Evolutionary conservation across 169 alveolate species (phyloP).

Genomic region (Theileria parva): DNA sequence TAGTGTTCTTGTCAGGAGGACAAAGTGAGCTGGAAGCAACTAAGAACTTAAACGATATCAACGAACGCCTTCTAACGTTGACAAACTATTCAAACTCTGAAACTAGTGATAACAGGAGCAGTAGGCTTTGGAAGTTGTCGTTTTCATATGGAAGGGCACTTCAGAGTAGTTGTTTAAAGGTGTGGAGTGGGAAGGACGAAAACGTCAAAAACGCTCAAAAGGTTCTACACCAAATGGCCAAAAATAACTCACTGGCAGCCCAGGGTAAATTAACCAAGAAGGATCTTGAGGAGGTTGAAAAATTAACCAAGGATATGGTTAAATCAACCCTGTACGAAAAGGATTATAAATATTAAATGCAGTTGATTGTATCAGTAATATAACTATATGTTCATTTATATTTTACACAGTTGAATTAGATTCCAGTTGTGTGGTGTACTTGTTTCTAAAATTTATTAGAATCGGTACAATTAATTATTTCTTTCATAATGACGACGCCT

Average conservation of each 20-base stretch:
- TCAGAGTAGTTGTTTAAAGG: slow-evolving; percentile 92
- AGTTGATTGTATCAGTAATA: not conserved
- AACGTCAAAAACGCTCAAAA: slow-evolving; percentile 93
- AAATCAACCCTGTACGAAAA: slow-evolving; percentile 4
- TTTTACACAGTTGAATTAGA: not conserved
- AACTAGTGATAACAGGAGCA: slow-evolving; percentile 26
- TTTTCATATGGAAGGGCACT: slow-evolving; percentile 99
- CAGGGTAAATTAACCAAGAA: slow-evolving; percentile 87
- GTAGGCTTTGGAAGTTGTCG: slow-evolving; percentile 93
- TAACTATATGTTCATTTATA: not conserved
- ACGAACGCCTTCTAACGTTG: slow-evolving; percentile 69
- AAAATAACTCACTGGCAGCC: slow-evolving; percentile 96
- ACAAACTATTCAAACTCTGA: slow-evolving; percentile 1
- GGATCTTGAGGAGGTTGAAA: slow-evolving; percentile 49
- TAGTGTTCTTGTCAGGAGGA: slow-evolving; percentile 99
- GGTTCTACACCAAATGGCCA: slow-evolving; percentile 91
- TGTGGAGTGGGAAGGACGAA: slow-evolving; percentile 96
- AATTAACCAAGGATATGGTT: not conserved
- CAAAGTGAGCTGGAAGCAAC: slow-evolving; percentile 98
- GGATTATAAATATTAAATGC: slow-evolving; percentile 15
- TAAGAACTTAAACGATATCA: slow-evolving; percentile 93
- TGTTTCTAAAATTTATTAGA: not conserved
- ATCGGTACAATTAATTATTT: not conserved
- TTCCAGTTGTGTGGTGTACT: not conserved
- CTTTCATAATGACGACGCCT: slow-evolving; percentile 6